Evolutionary conservation across 768 basidiomycete genomes (phyloP), one percentile per base, ranked within the genome.

Genomic region (Pulveroboletus sp.): DNA sequence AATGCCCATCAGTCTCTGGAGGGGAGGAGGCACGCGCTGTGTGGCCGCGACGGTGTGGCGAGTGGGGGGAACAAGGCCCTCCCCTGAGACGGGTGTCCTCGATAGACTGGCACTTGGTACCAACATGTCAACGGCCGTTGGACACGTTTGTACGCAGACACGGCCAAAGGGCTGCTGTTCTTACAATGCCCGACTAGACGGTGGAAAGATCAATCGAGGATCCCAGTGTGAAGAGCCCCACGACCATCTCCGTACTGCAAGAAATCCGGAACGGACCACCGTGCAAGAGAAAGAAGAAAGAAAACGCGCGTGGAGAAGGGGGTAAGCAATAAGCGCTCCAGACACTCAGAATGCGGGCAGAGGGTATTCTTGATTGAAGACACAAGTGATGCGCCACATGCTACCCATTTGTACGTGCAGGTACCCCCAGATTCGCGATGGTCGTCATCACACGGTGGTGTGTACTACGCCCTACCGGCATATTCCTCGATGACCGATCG

Each of bases 401-500:
- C 6, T 26, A 39, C 28, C n/a, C 24, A 15, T 28, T 2, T 17
- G 12, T 15, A 24, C 26, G 18, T 51, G 35, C 51, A 43, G n/a
- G 39, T 26, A 46, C 55, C 37, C 44, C 55, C 39, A 49, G 36
- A 54, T 59, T 40, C 46, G 28, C 28, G 30, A 43, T 18, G 37
- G 15, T 14, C 30, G 28, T 39, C 31, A 32, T 43, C 39, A 15
- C 35, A 21, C 46, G 47, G 47, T 30, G 17, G 36, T 18, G 12
- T 6, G 10, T 26, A 6, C 52, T 56, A 57, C 46, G 24, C 42
- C 36, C 35, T 28, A 27, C 33, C 43, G 31, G 43, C 54, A 49
- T 73, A 76, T 56, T 74, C 72, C 39, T 77, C 69, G 43, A 79
- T 77, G 10, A 79, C 76, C 39, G 74, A 77, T 33, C 57, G 60